A percentile compares a stretch with the other conserved stretches of the same genome.
Evolutionary conservation across 331 rosid species (phyloP).

Genomic region (Spiraea crenata): DNA sequence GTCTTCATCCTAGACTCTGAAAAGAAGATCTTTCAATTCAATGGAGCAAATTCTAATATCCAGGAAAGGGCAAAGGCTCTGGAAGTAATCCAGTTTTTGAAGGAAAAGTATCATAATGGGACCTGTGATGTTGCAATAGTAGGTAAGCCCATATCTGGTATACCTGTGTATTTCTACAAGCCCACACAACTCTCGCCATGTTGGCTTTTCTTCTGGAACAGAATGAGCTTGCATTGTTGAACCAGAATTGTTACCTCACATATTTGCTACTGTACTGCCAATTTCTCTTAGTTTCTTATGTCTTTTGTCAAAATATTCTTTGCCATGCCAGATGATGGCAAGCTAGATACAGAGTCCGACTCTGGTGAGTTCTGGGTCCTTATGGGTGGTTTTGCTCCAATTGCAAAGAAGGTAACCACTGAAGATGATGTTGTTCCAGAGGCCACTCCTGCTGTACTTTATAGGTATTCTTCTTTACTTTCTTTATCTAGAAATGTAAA

Average conservation of each 20-base stretch:
- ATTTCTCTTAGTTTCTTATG: conserved; percentile 26
- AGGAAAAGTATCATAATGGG: conserved; percentile 92
- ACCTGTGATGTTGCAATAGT: conserved; percentile 83
- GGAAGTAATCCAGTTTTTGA: conserved; percentile 89
- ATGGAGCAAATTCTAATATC: conserved; percentile 94
- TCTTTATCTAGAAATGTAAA: neutral
- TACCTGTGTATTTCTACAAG: neutral
- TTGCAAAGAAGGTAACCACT: conserved; percentile 72
- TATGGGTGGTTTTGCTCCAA: conserved; percentile 99
- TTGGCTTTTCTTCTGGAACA: neutral
- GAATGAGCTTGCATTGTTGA: conserved; percentile 3
- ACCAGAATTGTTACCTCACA: neutral
- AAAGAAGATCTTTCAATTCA: conserved; percentile 87
- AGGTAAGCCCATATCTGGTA: conserved; percentile 50
- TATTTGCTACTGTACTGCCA: conserved; percentile 13
- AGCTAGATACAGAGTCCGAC: conserved; percentile 93
- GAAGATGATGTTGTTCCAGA: conserved; percentile 91
- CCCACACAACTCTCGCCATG: neutral
- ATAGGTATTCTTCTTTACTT: conserved; percentile 45
- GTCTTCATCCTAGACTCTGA: conserved; percentile 86
- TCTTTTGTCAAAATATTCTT: conserved; percentile 16
- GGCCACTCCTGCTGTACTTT: conserved; percentile 79
- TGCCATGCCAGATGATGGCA: conserved; percentile 81
- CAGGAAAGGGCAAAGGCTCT: conserved; percentile 98
- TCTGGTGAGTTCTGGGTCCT: conserved; percentile 99